Evolutionary conservation across 2,329 filamentous ascomycete genomes (phyloP), one percentile per base, ranked within the genome.

Genomic region (Arthrobotrys sphaeroides): DNA sequence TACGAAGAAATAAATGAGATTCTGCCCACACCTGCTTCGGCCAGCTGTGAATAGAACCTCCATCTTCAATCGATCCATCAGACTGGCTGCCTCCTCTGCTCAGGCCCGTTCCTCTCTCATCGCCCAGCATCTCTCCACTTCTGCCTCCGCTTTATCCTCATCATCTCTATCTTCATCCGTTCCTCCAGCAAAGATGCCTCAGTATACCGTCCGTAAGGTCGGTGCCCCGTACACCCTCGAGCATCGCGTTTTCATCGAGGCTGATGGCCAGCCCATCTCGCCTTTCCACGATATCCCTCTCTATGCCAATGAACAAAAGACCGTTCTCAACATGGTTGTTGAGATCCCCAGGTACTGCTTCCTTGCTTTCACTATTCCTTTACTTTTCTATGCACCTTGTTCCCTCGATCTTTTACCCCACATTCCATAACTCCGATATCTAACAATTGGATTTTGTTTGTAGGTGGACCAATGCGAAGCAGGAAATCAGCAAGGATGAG

Each of bases 401-500:
- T n/a, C 16, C 36, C n/a, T n/a, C n/a, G n/a, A 40, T 2, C 12
- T 1, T 60, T 1, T 31, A 40, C 31, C 38, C 13, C 13, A 55
- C 31, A 22, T 49, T 62, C 13, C 31, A 20, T 28, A 9, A 10
- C n/a, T n/a, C n/a, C 26, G 5, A 28, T 20, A 20, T 31, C 20
- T 55, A 13, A 59, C 24, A 18, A 51, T 38, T n/a, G n/a, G n/a
- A 45, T 9, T 16, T 2, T 12, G n/a, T 2, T 18, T 16, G 2
- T n/a, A 91, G 95, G 86, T 99, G 95, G 95, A 97, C 94, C 87
- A 99, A 99, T 86, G 95, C 91, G 82, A 99, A 99, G 90, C 92
- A 96, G 85, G 95, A 99, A 94, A 97, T 98, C 87, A 96, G 91
- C 87, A 98, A 98, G 88, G 94, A 98, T 83, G 95, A 99, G 85